These are phyloP conservation scores for Ramalina intermedia DNA, from an alignment of 495 filamentous ascomycete species.

Conservation along the genomic window DNA sequence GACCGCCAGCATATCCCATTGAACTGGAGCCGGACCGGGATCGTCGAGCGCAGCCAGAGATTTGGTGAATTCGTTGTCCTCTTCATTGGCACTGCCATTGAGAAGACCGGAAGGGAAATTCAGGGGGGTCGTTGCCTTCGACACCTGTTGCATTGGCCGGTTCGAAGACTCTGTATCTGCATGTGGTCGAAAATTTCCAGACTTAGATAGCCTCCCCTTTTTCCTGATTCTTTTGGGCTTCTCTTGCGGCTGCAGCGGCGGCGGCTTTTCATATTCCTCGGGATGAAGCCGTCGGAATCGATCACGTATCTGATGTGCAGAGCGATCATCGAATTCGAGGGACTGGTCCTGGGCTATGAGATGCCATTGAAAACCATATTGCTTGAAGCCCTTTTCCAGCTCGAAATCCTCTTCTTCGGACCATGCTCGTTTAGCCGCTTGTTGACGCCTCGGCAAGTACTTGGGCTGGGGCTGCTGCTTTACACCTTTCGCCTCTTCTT, in stretches of 20 bases:
- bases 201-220: neutral
- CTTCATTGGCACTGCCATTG: neutral
- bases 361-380: constrained; percentile 69
- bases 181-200: no score
- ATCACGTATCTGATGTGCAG: constrained; percentile 69
- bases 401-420: constrained; percentile 62
- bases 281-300: constrained; percentile 70
- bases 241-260: neutral
- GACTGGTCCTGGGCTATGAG: constrained; percentile 58
- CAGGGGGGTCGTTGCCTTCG: neutral
- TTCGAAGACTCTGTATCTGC: neutral
- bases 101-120: neutral
- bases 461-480: constrained; percentile 27
- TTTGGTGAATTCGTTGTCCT: neutral
- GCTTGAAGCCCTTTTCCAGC: constrained; percentile 58
- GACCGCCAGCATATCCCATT: constrained; percentile 16
- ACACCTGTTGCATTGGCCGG: neutral
- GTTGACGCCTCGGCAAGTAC: constrained; percentile 38
- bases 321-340: constrained; percentile 49
- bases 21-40: constrained; percentile 12
- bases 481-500: constrained; percentile 1
- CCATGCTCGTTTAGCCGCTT: constrained; percentile 42
- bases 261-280: constrained; percentile 40
- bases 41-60: constrained; percentile 3
- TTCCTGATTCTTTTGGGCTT: neutral